These are phyloP conservation scores for Oryza coarctata DNA, from an alignment of 176 grass and related monocot species.

Conservation along the genomic window DNA sequence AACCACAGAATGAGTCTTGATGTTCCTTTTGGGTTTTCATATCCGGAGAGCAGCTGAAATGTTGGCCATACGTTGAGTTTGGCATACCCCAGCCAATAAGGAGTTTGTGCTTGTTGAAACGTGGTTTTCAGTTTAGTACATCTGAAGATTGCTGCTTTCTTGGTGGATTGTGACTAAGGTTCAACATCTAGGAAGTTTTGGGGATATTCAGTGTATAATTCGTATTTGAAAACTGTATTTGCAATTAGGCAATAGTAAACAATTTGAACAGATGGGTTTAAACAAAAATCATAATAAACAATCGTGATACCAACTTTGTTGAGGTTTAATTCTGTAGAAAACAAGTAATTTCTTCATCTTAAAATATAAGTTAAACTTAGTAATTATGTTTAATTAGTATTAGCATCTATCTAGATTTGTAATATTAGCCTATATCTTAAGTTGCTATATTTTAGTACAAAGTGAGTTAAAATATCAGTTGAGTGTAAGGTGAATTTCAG, in stretches of 20 bases:
- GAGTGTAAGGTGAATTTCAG: too few species aligned
- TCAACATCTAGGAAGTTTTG: not conserved
- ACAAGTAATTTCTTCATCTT: too few species aligned
- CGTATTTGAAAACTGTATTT: not conserved
- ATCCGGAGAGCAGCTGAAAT: not conserved
- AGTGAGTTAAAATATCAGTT: too few species aligned
- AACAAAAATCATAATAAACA: not conserved
- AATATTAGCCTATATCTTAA: too few species aligned
- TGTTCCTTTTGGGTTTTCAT: not conserved
- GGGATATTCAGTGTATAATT: not conserved
- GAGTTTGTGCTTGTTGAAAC: not conserved
- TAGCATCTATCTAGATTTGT: too few species aligned
- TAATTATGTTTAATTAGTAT: too few species aligned
- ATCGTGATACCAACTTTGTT: not conserved
- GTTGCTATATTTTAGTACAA: too few species aligned
- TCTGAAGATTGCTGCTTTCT: not conserved
- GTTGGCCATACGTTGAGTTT: not conserved
- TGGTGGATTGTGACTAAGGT: not conserved
- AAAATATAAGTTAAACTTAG: too few species aligned
- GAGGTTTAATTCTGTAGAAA: too few species aligned
- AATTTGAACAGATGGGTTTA: not conserved
- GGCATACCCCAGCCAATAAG: not conserved
- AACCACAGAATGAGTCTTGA: slow-evolving; percentile 24
- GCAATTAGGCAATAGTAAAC: not conserved
- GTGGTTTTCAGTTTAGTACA: not conserved